Base-by-base conservation (phyloP, 768 basidiomycete genomes). In the Hericium rajendrae region DNA sequence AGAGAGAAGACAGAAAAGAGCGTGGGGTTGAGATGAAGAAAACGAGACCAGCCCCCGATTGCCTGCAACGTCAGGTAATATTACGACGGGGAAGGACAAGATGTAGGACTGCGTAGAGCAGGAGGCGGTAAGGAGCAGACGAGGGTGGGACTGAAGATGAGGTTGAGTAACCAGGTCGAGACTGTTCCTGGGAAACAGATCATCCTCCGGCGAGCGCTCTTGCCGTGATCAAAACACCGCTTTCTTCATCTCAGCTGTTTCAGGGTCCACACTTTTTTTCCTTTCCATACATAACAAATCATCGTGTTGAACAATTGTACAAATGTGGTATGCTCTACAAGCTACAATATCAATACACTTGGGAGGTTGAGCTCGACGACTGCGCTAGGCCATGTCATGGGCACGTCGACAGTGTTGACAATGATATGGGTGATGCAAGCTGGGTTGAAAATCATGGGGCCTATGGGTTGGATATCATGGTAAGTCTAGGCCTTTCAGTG, bases 401-500 rank as follows among this genome's bases (percentile, higher is more conserved):
- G 6, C 32, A 32, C 9, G 32, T 32, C 32, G 32, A 8, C 32
- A 32, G 32, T 32, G 32, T 32, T 32, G 32, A 32, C 6, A 32
- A 10, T 32, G 26, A 26, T 26, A 26, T 26, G 3, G 4, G 32
- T 32, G 9, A 32, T 32, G 32, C 32, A 32, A 32, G 32, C 9
- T 32, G 32, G 9, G 9, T 32, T 26, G 26, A 26, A 26, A 26
- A 32, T 32, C 9, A 32, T 6, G 32, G 26, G 26, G 26, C 26
- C 26, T 26, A 26, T 26, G 26, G 26, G 32, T 32, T 32, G 32
- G 9, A 32, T 32, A 32, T 32, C 9, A 32, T 6, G 32, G 32
- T 10, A 32, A 32, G 20, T 38, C 20, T 24, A 32, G 38, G n/a
- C 40, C 12, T 28, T 18, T 61, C 61, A 69, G 56, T 68, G 73